Conservation (phyloP, 495 filamentous ascomycete species). For the Penicillium fimorum region DNA sequence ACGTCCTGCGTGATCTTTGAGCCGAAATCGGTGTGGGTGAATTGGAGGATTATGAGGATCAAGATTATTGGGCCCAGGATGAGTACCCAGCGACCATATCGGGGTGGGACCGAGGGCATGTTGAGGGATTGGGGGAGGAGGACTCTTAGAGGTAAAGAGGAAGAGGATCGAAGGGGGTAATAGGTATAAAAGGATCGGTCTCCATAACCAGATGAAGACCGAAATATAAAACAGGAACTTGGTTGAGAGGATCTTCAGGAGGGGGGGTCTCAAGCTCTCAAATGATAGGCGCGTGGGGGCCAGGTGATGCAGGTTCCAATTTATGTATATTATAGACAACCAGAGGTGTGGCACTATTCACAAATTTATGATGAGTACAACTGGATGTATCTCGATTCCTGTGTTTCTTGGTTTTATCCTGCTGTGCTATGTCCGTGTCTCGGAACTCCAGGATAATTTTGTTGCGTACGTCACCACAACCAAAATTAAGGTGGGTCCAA, state of each 20-base stretch:
- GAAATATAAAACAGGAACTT: background rate
- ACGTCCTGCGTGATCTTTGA: constrained; percentile 10
- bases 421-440: background rate
- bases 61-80: constrained; percentile 16
- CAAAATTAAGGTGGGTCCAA: constrained; percentile 17
- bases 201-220: constrained; percentile 20
- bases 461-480: constrained; percentile 15
- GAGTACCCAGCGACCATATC: constrained; percentile 29
- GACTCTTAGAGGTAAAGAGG: background rate
- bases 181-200: background rate
- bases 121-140: background rate
- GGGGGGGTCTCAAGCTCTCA: constrained; percentile 1
- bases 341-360: background rate
- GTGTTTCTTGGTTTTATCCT: too few species aligned
- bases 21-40: constrained; percentile 12
- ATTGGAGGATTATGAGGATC: constrained; percentile 21
- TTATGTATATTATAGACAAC: background rate
- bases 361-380: background rate
- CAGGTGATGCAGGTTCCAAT: constrained; percentile 7
- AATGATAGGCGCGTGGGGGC: constrained; percentile 9
- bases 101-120: constrained; percentile 24
- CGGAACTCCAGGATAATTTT: background rate
- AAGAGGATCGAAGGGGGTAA: background rate
- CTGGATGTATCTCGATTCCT: too few species aligned
- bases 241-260: constrained; percentile 5